Conservation (phyloP, 768 basidiomycete genomes). For the Leucocoprinus leucothites region DNA sequence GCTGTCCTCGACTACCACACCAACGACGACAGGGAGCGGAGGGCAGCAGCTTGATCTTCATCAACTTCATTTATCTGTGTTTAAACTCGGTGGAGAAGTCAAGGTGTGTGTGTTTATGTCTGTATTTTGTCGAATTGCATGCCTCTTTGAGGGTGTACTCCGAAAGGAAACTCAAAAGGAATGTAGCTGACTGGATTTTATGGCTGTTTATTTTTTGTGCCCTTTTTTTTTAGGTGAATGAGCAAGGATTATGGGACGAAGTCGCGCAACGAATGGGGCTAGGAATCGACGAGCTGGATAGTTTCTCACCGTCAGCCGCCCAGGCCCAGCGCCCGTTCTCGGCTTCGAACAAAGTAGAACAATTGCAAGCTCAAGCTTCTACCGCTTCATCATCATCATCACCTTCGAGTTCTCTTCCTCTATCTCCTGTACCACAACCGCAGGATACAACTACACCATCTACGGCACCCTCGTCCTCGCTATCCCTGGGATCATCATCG, state of each 20-base stretch:
- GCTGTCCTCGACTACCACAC: too few relatives aligned
- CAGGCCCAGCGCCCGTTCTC: conserved; percentile 7
- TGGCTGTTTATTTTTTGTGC: too few relatives aligned
- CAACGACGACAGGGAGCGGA: background rate
- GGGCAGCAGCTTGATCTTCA: background rate
- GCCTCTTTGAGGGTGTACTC: background rate
- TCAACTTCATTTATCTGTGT: conserved; percentile 5
- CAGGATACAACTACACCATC: background rate
- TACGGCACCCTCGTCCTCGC: too few relatives aligned
- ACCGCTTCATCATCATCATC: background rate
- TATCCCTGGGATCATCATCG: background rate
- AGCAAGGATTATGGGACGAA: conserved; percentile 7
- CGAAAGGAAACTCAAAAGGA: too few relatives aligned
- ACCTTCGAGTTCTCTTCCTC: background rate
- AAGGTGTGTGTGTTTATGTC: background rate
- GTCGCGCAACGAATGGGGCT: conserved; percentile 2
- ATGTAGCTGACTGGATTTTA: background rate
- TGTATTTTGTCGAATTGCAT: background rate
- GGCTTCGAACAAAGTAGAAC: background rate
- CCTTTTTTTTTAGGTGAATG: conserved; percentile 7
- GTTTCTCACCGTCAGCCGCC: conserved; percentile 8
- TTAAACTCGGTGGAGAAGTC: conserved; percentile 3
- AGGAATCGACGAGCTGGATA: conserved; percentile 1
- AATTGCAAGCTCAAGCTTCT: background rate
- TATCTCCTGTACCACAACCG: background rate